Percentiles rank a stretch among this genome's conserved stretches.
phyloP scores from a whole-genome alignment of 352 stramenopile genomes.

The Elongisporangium undulatum region DNA sequence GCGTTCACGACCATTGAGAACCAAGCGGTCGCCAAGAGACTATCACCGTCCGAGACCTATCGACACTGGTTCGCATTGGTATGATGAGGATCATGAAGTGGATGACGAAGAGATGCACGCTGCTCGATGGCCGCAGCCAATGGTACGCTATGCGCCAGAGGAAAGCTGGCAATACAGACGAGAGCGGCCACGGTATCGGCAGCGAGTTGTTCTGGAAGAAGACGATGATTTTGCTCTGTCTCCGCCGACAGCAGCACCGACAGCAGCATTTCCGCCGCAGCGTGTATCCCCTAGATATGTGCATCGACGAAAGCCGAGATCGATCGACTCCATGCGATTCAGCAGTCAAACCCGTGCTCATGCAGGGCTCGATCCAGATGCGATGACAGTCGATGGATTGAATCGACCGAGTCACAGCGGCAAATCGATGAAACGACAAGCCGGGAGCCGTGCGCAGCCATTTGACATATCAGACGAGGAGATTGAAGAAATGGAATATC shows the following conservation, averaged over 20 bases:
- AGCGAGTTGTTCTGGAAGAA: neutral
- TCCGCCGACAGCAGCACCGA: neutral
- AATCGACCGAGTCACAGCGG: neutral
- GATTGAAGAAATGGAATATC: neutral
- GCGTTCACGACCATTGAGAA: neutral
- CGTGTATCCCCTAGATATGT: neutral
- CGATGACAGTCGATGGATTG: neutral
- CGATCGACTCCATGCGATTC: neutral
- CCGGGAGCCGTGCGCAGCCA: neutral
- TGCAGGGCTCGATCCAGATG: neutral
- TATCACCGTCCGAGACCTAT: neutral
- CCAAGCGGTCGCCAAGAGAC: neutral
- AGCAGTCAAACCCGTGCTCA: neutral
- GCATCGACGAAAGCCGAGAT: neutral
- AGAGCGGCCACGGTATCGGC: neutral
- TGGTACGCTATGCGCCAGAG: neutral
- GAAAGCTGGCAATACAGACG: slow-evolving; percentile 1
- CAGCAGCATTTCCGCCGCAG: neutral
- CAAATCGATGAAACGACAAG: neutral
- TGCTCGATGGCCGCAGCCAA: neutral
- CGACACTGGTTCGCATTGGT: neutral
- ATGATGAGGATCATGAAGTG: neutral
- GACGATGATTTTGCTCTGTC: neutral
- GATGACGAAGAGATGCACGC: neutral
- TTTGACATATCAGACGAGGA: neutral